Evolutionary conservation across 345 rosid genomes (phyloP), one percentile per base, ranked within the genome.

Genomic region (Aurinia saxatilis): DNA sequence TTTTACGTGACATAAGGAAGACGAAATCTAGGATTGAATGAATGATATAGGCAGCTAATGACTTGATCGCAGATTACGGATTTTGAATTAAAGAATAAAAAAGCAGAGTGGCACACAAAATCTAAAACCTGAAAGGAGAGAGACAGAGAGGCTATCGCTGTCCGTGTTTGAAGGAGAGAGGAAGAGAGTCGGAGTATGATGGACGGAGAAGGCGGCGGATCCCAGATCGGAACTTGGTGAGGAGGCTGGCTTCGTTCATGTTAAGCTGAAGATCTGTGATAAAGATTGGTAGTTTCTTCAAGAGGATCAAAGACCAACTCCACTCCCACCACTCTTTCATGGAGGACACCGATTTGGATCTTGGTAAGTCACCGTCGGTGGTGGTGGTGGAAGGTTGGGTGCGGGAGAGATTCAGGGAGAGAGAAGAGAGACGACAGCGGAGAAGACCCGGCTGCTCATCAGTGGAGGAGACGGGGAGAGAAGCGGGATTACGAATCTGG

Each of bases 181-280:
- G 73, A 8, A 69, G 73, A 53, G 60, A 58, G 44, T 56, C 66
- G 3, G 60, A 47, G 35, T 18, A 10, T 30, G 90, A 83, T 25
- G 83, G 58, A 60, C 71, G 79, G 34, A 84, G 66, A 59, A 72
- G 79, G 18, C 61, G 66, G 23, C 73, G 71, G 15, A 86, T 33
- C 74, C 86, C 88, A 39, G 77, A 79, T 42, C 79, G 76, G 14
- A 82, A 72, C 73, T 81, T 91, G 65, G 71, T 73, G 31, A 87
- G 75, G 48, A 87, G 82, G 54, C 84, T 27, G 30, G 30, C 6
- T 49, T 81, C 85, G 47, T 82, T 85, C 63, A 82, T 87, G 62
- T 85, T 83, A 81, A 85, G 55, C 68, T 91, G 96, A 57, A 87
- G 85, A 80, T 90, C 92, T n/a, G 75, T 36, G 9, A 88, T 84